Evolutionary conservation across 106 monocot species (phyloP).

Genomic region (Xerophyta viscosa): DNA sequence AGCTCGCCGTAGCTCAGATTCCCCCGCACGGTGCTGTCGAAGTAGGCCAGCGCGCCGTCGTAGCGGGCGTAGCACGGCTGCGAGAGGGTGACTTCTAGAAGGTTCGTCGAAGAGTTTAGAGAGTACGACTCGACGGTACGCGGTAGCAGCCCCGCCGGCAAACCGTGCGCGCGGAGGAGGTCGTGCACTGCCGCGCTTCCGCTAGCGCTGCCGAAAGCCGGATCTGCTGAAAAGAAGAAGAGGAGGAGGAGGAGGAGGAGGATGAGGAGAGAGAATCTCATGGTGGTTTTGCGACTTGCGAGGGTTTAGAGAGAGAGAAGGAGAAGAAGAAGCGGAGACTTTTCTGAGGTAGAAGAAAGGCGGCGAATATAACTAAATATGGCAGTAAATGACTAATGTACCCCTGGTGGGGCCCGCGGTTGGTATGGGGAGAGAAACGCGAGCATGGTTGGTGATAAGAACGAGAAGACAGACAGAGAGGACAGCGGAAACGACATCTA

Average conservation of each 20-base stretch:
- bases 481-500: no score
- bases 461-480: no score
- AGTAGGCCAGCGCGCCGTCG: slow-evolving; percentile 49
- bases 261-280: neutral
- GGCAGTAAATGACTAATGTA: no score
- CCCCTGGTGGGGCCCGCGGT: no score
- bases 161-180: slow-evolving; percentile 51
- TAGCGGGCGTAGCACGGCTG: slow-evolving; percentile 60
- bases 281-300: no score
- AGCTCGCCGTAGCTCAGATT: slow-evolving; percentile 80
- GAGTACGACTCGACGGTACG: slow-evolving; percentile 38
- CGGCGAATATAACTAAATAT: no score
- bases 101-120: slow-evolving; percentile 34
- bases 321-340: no score
- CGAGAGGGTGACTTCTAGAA: slow-evolving; percentile 46
- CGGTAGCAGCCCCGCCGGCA: slow-evolving; percentile 71
- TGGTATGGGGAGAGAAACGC: no score
- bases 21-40: slow-evolving; percentile 51
- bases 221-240: neutral
- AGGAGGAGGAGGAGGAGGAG: neutral
- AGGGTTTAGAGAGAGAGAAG: no score
- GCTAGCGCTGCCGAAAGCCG: neutral
- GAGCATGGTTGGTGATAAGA: no score
- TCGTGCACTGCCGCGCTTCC: slow-evolving; percentile 31
- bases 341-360: no score